Evolutionary conservation across 495 filamentous ascomycete genomes (phyloP).

Genomic region (Penicillium dipodomyicola): DNA sequence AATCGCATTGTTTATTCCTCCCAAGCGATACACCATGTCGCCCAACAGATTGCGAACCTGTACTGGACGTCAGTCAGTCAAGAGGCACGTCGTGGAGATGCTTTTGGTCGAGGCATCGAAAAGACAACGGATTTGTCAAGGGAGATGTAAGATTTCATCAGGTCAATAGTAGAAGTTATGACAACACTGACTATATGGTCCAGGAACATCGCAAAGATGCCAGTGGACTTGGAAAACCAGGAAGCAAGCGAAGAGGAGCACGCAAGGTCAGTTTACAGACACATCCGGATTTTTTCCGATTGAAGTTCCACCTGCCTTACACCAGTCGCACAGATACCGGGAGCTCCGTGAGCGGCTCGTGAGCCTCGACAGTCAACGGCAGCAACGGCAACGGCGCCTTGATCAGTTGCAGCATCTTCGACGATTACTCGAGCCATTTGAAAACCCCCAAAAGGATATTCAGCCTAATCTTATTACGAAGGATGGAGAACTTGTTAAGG

Average conservation of each 20-base stretch:
- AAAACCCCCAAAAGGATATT: constrained; percentile 54
- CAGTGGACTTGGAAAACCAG: constrained; percentile 32
- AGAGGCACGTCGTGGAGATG: constrained; percentile 43
- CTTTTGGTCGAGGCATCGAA: constrained; percentile 36
- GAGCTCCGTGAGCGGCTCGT: constrained; percentile 52
- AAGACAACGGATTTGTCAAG: constrained; percentile 47
- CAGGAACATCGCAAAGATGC: constrained; percentile 44
- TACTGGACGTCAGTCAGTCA: constrained; percentile 57
- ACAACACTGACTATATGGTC: constrained; percentile 16
- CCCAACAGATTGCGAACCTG: constrained; percentile 74
- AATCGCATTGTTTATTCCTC: constrained; percentile 68
- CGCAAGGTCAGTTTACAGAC: constrained; percentile 28
- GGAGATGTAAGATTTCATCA: constrained; percentile 36
- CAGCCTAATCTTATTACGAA: constrained; percentile 76
- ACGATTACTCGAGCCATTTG: constrained; percentile 58
- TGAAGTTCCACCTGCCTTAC: constrained; percentile 32
- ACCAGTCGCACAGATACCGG: constrained; percentile 50
- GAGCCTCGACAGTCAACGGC: constrained; percentile 51
- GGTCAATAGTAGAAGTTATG: constrained; percentile 2
- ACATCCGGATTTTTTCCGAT: constrained; percentile 15
- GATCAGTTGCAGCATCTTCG: constrained; percentile 56
- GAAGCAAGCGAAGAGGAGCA: constrained; percentile 36
- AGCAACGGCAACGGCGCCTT: constrained; percentile 53
- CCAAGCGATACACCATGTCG: constrained; percentile 74
- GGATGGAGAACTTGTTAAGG: constrained; percentile 68